phyloP scores from a whole-genome alignment of 805 yeast genomes.

The Clavispora fructus region DNA sequence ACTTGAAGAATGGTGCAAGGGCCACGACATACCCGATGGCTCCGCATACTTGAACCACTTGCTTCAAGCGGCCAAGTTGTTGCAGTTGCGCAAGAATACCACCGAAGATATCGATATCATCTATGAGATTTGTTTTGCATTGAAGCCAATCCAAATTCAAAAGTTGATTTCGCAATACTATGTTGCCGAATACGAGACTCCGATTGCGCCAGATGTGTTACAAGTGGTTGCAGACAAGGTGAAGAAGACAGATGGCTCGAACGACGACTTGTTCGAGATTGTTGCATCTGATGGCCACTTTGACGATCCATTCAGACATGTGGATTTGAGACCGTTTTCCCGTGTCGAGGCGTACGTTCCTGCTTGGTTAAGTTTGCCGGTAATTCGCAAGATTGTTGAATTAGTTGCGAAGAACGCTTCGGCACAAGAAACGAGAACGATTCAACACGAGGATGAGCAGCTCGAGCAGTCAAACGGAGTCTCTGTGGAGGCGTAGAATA shows the following conservation, averaged over 20 bases:
- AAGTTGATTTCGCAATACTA: constrained; percentile 83
- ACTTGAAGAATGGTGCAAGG: constrained; percentile 97
- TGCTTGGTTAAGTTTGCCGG: constrained; percentile 86
- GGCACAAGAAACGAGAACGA: constrained; percentile 45
- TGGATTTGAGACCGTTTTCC: constrained; percentile 71
- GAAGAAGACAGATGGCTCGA: constrained; percentile 50
- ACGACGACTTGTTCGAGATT: constrained; percentile 63
- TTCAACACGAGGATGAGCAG: background rate
- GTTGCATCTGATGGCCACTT: constrained; percentile 69
- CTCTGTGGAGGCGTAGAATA: background rate
- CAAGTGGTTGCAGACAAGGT: constrained; percentile 78
- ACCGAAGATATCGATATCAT: constrained; percentile 86
- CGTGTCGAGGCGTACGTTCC: constrained; percentile 90
- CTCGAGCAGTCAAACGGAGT: background rate
- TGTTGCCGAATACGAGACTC: constrained; percentile 92
- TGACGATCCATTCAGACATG: constrained; percentile 76
- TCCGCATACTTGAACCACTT: constrained; percentile 78
- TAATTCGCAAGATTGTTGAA: constrained; percentile 82
- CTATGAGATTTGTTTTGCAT: constrained; percentile 89
- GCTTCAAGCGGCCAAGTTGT: constrained; percentile 85
- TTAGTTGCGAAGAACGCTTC: constrained; percentile 79
- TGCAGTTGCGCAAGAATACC: constrained; percentile 87
- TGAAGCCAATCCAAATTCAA: constrained; percentile 94
- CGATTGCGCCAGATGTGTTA: constrained; percentile 76
- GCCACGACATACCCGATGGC: constrained; percentile 86